phyloP scores from a whole-genome alignment of 495 filamentous ascomycete species.

The Annulohypoxylon nitens region DNA sequence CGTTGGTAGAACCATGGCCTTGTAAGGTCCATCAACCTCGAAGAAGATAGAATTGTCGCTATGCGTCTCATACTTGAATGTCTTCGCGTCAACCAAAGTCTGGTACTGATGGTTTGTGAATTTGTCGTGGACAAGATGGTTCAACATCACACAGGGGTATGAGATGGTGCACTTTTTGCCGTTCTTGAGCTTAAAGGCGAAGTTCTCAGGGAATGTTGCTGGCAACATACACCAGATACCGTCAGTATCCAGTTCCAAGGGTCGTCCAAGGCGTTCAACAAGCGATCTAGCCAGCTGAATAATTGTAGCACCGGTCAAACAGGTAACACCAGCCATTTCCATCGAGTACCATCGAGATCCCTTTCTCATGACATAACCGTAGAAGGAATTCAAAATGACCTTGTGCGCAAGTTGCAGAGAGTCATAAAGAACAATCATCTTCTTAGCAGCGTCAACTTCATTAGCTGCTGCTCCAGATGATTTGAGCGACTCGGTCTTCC shows the following conservation, averaged over 20 bases:
- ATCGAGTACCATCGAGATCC: slow-evolving; percentile 99
- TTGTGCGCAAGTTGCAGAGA: slow-evolving; percentile 98
- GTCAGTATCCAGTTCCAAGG: slow-evolving; percentile 97
- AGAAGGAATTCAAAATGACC: slow-evolving; percentile 99
- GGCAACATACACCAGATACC: slow-evolving; percentile 99
- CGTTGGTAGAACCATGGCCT: slow-evolving; percentile 96
- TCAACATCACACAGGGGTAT: slow-evolving; percentile 99
- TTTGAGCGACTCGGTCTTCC: slow-evolving; percentile 89
- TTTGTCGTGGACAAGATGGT: slow-evolving; percentile 93
- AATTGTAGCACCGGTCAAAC: slow-evolving; percentile 94
- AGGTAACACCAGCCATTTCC: slow-evolving; percentile 99
- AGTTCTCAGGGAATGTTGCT: slow-evolving; percentile 96
- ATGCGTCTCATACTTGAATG: slow-evolving; percentile 91
- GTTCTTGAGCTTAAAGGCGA: slow-evolving; percentile 91
- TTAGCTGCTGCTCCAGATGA: slow-evolving; percentile 77
- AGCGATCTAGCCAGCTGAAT: slow-evolving; percentile 97
- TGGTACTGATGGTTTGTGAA: slow-evolving; percentile 99
- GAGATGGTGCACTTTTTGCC: slow-evolving; percentile 96
- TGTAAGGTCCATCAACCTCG: slow-evolving; percentile 97
- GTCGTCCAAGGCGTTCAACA: slow-evolving; percentile 92
- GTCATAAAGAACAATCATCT: slow-evolving; percentile 98
- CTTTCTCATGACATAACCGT: slow-evolving; percentile 99
- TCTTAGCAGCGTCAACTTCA: slow-evolving; percentile 95
- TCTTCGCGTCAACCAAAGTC: slow-evolving; percentile 80
- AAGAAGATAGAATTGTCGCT: slow-evolving; percentile 99